phyloP scores from a whole-genome alignment of 2,329 filamentous ascomycete genomes.

The Fusarium sp. region DNA sequence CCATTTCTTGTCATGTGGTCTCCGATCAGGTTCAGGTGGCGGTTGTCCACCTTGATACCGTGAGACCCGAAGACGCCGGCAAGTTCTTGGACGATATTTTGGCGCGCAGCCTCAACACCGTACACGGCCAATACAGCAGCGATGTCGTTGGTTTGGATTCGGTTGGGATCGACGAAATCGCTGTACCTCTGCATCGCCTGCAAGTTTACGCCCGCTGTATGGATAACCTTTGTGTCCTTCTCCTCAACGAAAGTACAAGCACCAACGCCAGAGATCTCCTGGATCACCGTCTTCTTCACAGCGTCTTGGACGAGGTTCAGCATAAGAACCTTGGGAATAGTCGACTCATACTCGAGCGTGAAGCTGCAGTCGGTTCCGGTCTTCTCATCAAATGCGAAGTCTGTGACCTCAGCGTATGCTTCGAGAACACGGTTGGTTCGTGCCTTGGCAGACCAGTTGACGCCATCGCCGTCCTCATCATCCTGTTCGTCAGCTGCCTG shows the following conservation, averaged over 20 bases:
- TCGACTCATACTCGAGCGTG: conserved; percentile 83
- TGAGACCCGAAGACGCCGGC: conserved; percentile 88
- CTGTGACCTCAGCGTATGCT: conserved; percentile 74
- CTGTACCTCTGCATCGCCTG: conserved; percentile 90
- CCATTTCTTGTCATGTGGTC: conserved; percentile 98
- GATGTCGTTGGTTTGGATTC: conserved; percentile 92
- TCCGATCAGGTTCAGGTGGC: conserved; percentile 94
- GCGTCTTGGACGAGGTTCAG: conserved; percentile 89
- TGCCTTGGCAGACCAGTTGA: conserved; percentile 58
- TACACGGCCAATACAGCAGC: conserved; percentile 86
- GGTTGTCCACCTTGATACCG: conserved; percentile 90
- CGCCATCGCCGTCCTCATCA: conserved; percentile 56
- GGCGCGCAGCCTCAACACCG: conserved; percentile 92
- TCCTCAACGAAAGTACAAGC: conserved; percentile 75
- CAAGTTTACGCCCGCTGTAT: conserved; percentile 89
- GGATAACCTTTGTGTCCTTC: conserved; percentile 70
- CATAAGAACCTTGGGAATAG: conserved; percentile 91
- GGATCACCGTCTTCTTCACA: conserved; percentile 83
- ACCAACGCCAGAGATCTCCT: conserved; percentile 84
- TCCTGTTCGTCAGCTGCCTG: conserved; percentile 56
- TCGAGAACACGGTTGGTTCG: conserved; percentile 75
- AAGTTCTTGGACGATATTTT: conserved; percentile 88
- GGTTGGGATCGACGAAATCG: conserved; percentile 87
- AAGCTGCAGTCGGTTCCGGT: conserved; percentile 82
- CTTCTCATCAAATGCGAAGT: conserved; percentile 84